phyloP scores from a whole-genome alignment of 352 stramenopile species.

The Globisporangium splendens region DNA sequence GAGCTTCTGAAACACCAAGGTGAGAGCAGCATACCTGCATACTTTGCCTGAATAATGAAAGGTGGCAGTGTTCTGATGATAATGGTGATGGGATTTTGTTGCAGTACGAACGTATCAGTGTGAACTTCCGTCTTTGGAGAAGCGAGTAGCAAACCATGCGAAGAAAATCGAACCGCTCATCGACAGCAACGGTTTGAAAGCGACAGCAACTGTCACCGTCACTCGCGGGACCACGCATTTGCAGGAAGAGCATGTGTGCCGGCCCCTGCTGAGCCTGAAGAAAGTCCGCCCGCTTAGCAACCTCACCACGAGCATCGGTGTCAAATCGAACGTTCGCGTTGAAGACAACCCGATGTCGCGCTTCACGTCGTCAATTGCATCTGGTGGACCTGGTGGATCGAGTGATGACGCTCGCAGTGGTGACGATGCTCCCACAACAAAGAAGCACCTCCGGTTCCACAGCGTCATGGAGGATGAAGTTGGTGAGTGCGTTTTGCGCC shows the following conservation, averaged over 20 bases:
- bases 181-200: not conserved
- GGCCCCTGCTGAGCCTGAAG: not conserved
- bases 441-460: slow-evolving; percentile 12
- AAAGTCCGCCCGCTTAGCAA: slow-evolving; percentile 23
- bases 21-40: not conserved
- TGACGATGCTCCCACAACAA: slow-evolving; percentile 33
- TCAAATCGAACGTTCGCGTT: slow-evolving; percentile 68
- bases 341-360: slow-evolving; percentile 83
- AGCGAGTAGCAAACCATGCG: not conserved
- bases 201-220: not conserved
- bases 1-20: not conserved
- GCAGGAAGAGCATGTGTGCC: not conserved
- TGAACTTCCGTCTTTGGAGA: not conserved
- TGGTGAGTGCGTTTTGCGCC: slow-evolving; percentile 53
- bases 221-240: not conserved
- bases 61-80: no score
- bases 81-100: not conserved
- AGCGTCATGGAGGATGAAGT: slow-evolving; percentile 53
- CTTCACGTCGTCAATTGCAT: slow-evolving; percentile 67
- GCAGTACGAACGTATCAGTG: not conserved
- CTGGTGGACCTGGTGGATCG: no score
- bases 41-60: not conserved
- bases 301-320: slow-evolving; percentile 59
- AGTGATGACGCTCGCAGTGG: no score
- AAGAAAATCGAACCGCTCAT: slow-evolving; percentile 2